Base-by-base conservation (phyloP, 768 basidiomycete genomes). In the Boletus pseudo-olivaceus region DNA sequence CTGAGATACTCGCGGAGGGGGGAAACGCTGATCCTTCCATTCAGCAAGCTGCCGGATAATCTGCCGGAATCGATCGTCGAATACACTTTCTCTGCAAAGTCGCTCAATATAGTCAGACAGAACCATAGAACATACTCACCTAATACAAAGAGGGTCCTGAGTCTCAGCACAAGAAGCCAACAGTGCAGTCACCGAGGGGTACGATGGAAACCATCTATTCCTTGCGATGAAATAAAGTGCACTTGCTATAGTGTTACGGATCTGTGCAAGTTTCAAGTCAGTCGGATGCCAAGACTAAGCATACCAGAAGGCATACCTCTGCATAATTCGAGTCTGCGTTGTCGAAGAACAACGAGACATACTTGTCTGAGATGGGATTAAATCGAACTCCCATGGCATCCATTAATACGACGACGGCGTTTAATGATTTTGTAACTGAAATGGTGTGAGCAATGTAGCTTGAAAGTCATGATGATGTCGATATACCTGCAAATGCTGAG, bases 401-500 rank as follows among this genome's bases (percentile, higher is more conserved):
- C 49, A 89, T 79, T 51, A 93, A 68, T 26, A 83, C 80, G 17
- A 82, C 81, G 56, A 90, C 77, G 10, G 88, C 69, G 34, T 82
- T 76, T 6, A 94, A 73, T 1, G 88, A 73, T 65, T 93, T 93
- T 60, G 79, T 87, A 78, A 91, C 92, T 93, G 63, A 23, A 54
- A 48, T 47, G 29, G 41, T 34, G 44, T 62, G 27, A 69, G 53
- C 20, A 33, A 48, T 55, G 32, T 17, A 40, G 7, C 10, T 40
- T 11, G 11, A 12, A 26, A 10, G 7, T 15, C 39, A 20, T 19
- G 44, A 19, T 57, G 39, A 39, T 32, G 35, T 32, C 19, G 33
- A 75, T 82, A 66, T 73, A 90, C 92, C 87, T 59, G 86, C 81
- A 68, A 97, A 97, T 3, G 91, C 90, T 29, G 92, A 96, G 59